Conservation (phyloP, 257 asterid species). For the Lantana camara region DNA sequence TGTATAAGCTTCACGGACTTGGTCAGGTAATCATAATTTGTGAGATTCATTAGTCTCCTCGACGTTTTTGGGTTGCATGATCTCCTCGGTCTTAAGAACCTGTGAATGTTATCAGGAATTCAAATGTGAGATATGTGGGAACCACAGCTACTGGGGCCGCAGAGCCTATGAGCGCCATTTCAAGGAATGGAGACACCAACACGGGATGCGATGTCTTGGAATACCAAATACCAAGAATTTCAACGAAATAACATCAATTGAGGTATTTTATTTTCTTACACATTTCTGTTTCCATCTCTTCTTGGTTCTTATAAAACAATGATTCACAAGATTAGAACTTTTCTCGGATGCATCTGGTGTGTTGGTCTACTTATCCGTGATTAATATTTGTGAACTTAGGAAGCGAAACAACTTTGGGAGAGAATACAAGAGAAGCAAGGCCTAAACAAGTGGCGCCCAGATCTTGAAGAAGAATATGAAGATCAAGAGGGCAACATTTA, state of each 20-base stretch:
- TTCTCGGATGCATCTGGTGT: neutral
- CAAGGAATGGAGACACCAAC: constrained; percentile 99
- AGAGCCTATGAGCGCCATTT: constrained; percentile 99
- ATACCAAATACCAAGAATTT: constrained; percentile 96
- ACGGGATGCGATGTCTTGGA: constrained; percentile 98
- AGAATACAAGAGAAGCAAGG: constrained; percentile 87
- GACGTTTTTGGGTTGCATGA: neutral
- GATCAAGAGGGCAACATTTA: constrained; percentile 97
- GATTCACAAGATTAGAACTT: neutral
- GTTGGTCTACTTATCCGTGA: neutral
- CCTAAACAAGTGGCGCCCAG: constrained; percentile 94
- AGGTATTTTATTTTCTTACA: constrained; percentile 42
- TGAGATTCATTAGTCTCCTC: neutral
- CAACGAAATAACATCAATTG: constrained; percentile 89
- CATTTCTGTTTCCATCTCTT: neutral
- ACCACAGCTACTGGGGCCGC: constrained; percentile 99
- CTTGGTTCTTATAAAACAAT: neutral
- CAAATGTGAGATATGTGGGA: constrained; percentile 98
- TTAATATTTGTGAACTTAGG: constrained; percentile 47
- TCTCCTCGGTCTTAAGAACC: constrained; percentile 18
- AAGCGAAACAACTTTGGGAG: constrained; percentile 96
- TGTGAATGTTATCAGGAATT: constrained; percentile 66
- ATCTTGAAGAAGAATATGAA: constrained; percentile 98
- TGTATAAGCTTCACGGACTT: constrained; percentile 98
- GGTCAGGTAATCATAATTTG: constrained; percentile 72